These are phyloP conservation scores for Trichoderma semiorbis DNA, from an alignment of 2,329 filamentous ascomycete genomes.

Conservation along the genomic window DNA sequence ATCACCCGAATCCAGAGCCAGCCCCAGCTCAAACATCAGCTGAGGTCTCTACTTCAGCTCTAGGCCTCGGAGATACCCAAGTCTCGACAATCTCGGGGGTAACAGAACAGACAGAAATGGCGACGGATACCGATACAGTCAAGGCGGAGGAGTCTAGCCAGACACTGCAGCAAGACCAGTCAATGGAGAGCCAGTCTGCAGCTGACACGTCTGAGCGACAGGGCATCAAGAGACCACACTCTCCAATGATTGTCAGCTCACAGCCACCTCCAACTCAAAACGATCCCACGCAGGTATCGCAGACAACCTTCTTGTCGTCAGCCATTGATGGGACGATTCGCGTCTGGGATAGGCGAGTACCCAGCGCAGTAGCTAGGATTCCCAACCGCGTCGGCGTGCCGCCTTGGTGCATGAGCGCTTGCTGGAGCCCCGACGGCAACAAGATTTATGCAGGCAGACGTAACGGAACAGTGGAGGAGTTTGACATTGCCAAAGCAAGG, in stretches of 20 bases:
- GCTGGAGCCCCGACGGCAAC: slow-evolving; percentile 95
- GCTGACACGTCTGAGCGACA: background rate
- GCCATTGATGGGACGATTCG: slow-evolving; percentile 83
- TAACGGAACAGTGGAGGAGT: slow-evolving; percentile 94
- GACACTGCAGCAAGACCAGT: background rate
- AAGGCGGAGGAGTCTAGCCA: background rate
- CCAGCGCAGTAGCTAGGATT: slow-evolving; percentile 75
- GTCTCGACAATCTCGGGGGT: background rate
- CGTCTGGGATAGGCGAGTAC: slow-evolving; percentile 86
- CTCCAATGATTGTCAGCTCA: slow-evolving; percentile 33
- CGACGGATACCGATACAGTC: background rate
- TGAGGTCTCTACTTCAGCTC: background rate
- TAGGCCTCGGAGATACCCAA: background rate
- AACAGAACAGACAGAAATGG: slow-evolving; percentile 7
- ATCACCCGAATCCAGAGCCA: background rate
- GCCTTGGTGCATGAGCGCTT: slow-evolving; percentile 96
- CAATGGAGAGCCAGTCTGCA: background rate
- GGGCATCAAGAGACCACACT: slow-evolving; percentile 24
- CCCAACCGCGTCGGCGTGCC: slow-evolving; percentile 70
- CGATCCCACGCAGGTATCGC: slow-evolving; percentile 59
- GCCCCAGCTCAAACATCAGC: background rate
- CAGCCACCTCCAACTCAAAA: slow-evolving; percentile 39
- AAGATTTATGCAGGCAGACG: slow-evolving; percentile 88
- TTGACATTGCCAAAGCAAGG: slow-evolving; percentile 71
- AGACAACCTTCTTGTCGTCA: slow-evolving; percentile 82